Conservation (phyloP, 805 yeast species). For the Suhomyces tanzawaensis region DNA sequence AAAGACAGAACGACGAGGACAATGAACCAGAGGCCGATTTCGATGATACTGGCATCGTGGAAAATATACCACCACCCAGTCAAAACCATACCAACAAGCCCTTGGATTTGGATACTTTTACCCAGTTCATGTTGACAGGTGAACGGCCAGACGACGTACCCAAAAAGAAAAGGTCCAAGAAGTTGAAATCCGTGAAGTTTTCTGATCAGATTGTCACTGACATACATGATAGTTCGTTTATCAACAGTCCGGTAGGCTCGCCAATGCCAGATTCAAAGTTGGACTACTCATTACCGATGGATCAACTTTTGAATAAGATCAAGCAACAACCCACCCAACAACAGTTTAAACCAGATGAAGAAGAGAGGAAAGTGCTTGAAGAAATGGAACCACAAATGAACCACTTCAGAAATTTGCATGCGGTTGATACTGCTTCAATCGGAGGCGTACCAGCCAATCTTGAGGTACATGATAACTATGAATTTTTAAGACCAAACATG, state of each 20-base stretch:
- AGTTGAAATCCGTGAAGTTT: constrained; percentile 65
- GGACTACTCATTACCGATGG: constrained; percentile 75
- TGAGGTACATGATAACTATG: constrained; percentile 37
- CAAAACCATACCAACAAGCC: constrained; percentile 25
- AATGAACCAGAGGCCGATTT: constrained; percentile 18
- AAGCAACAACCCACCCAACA: constrained; percentile 15
- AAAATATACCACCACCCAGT: neutral
- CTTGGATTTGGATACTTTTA: constrained; percentile 81
- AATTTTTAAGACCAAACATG: constrained; percentile 40
- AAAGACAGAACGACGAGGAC: constrained; percentile 48
- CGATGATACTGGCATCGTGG: neutral
- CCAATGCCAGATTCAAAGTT: constrained; percentile 30
- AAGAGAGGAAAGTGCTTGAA: constrained; percentile 67
- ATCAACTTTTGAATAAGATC: constrained; percentile 56
- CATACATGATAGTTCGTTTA: constrained; percentile 27
- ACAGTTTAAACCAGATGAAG: constrained; percentile 37
- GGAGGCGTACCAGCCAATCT: constrained; percentile 65
- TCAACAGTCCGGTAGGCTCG: constrained; percentile 19
- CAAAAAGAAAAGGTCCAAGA: constrained; percentile 40
- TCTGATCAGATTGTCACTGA: constrained; percentile 61
- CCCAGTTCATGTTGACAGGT: constrained; percentile 81
- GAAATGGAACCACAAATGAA: constrained; percentile 75
- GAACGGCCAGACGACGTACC: constrained; percentile 53
- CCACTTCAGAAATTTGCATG: constrained; percentile 64
- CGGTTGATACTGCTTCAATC: constrained; percentile 71